These are phyloP conservation scores for Naganishia randhawae DNA, from an alignment of 768 basidiomycete species.

Conservation along the genomic window DNA sequence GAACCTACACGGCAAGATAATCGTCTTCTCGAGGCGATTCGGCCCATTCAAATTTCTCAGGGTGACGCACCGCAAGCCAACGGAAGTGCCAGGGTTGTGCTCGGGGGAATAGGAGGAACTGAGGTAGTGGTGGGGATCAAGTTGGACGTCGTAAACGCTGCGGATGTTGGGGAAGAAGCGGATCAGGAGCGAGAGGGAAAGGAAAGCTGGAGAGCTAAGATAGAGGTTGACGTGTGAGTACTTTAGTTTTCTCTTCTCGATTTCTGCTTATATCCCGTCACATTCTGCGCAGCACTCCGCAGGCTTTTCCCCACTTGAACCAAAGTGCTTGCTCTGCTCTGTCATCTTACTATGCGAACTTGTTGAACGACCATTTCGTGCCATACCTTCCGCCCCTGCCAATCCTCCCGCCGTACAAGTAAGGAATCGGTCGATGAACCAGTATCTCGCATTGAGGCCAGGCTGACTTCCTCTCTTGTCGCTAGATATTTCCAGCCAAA, in stretches of 20 bases:
- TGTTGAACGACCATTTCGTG: slow-evolving; percentile 45
- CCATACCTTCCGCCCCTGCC: slow-evolving; percentile 44
- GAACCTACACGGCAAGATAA: slow-evolving; percentile 44
- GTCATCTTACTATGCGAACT: slow-evolving; percentile 39
- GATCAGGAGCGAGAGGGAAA: slow-evolving; percentile 27
- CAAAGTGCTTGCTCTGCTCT: slow-evolving; percentile 27
- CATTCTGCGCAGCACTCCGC: slow-evolving; percentile 36
- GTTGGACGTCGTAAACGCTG: slow-evolving; percentile 45
- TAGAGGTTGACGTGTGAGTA: slow-evolving; percentile 50
- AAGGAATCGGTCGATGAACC: slow-evolving; percentile 6
- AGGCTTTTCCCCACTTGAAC: slow-evolving; percentile 40
- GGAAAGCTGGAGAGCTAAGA: slow-evolving; percentile 40
- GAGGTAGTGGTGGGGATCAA: slow-evolving; percentile 48
- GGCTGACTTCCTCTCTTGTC: not conserved
- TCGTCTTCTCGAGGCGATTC: slow-evolving; percentile 32
- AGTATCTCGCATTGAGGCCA: not conserved
- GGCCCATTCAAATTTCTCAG: slow-evolving; percentile 39
- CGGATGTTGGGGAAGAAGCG: slow-evolving; percentile 21
- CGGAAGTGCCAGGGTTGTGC: slow-evolving; percentile 41
- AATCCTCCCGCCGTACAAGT: slow-evolving; percentile 43
- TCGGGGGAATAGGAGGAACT: slow-evolving; percentile 37
- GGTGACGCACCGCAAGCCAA: slow-evolving; percentile 47
- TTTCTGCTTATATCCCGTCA: not conserved
- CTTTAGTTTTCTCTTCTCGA: not conserved
- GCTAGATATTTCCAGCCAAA: slow-evolving; percentile 47